These are phyloP conservation scores for Gillenia trifoliata DNA, from an alignment of 306 rosid genomes.

Conservation along the genomic window DNA sequence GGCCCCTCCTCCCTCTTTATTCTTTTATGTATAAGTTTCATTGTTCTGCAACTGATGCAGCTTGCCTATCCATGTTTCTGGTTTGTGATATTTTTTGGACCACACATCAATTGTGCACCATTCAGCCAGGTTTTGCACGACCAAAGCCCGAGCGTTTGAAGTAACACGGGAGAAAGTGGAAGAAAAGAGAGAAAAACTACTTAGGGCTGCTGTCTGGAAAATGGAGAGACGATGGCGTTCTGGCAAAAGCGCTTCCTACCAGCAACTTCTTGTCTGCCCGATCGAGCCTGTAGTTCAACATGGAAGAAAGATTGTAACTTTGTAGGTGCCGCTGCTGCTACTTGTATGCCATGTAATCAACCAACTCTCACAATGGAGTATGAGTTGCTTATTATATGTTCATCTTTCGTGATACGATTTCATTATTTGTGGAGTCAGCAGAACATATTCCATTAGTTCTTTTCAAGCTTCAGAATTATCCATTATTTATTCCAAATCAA, in stretches of 20 bases:
- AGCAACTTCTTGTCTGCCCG: not conserved
- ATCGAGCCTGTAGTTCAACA: not conserved
- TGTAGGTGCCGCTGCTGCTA: slow-evolving; percentile 3
- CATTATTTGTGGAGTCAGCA: slow-evolving; percentile 1
- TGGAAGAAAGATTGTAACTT: slow-evolving; percentile 9
- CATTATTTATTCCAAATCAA: not conserved
- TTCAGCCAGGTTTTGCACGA: slow-evolving; percentile 95
- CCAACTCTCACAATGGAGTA: not conserved
- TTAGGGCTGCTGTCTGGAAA: not conserved
- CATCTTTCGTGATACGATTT: slow-evolving; percentile 8
- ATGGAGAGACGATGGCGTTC: not conserved
- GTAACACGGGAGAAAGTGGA: slow-evolving; percentile 24
- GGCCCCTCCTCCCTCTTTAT: not conserved
- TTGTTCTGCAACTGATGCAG: slow-evolving; percentile 32
- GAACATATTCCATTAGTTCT: slow-evolving; percentile 18
- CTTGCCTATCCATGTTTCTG: slow-evolving; percentile 34
- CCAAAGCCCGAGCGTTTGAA: slow-evolving; percentile 52
- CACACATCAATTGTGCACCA: slow-evolving; percentile 20
- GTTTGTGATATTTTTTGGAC: slow-evolving; percentile 30
- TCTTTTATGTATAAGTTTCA: slow-evolving; percentile 5
- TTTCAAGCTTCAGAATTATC: not conserved
- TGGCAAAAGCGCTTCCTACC: not conserved
- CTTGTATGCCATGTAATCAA: slow-evolving; percentile 3
- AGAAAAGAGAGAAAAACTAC: not conserved
- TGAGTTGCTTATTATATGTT: slow-evolving; percentile 13